These are phyloP conservation scores for Melampsora americana DNA, from an alignment of 1,284 basidiomycete species.

Conservation along the genomic window DNA sequence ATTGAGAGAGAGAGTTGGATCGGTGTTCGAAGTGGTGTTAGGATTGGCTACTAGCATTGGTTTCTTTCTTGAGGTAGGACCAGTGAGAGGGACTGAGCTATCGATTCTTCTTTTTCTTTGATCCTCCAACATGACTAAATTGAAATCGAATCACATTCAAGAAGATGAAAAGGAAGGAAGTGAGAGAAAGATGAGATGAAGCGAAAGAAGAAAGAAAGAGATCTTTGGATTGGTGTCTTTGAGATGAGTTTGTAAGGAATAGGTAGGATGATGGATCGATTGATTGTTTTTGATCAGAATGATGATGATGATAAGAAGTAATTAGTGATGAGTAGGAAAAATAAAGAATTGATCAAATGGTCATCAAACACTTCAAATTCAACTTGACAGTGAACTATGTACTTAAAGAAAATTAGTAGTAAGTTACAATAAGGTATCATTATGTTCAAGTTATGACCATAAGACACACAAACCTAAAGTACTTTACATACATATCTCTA, in stretches of 20 bases:
- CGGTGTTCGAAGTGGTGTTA: not conserved
- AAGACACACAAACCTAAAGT: too few species aligned
- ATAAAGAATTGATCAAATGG: too few species aligned
- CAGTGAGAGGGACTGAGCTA: constrained; percentile 3
- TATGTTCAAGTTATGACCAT: too few species aligned
- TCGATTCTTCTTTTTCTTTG: constrained; percentile 44
- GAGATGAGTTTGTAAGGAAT: not conserved
- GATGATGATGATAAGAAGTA: too few species aligned
- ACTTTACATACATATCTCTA: too few species aligned
- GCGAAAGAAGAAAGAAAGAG: not conserved
- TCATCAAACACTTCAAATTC: too few species aligned
- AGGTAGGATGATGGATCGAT: not conserved
- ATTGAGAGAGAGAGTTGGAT: not conserved
- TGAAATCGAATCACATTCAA: not conserved
- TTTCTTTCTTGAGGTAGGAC: constrained; percentile 42
- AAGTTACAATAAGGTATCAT: too few species aligned
- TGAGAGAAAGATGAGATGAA: not conserved
- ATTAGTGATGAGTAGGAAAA: too few species aligned
- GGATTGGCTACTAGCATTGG: constrained; percentile 25
- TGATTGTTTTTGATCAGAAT: too few species aligned
- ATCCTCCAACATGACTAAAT: constrained; percentile 34
- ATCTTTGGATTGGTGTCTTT: not conserved
- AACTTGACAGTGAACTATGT: too few species aligned
- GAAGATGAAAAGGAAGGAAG: not conserved
- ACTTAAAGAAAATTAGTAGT: too few species aligned